A percentile compares a stretch with the other conserved stretches of the same genome.
Evolutionary conservation across 495 filamentous ascomycete species (phyloP).

Genomic region (Aspergillus indologenus): DNA sequence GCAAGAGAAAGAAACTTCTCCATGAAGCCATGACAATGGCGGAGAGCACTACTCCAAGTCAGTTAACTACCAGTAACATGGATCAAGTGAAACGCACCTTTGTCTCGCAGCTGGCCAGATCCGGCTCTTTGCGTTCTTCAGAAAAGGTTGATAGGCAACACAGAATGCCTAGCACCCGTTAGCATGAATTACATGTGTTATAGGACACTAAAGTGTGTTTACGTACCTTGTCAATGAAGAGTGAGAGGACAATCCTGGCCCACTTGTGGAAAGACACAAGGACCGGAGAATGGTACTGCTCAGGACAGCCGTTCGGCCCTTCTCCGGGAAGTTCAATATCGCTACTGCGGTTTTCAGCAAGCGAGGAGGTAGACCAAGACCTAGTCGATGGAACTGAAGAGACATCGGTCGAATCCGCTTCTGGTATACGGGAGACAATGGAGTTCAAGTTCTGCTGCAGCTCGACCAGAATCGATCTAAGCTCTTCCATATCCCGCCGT

Average conservation of each 20-base stretch:
- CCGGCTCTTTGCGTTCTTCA: conserved; percentile 54
- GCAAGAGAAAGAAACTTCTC: conserved; percentile 53
- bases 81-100: conserved; percentile 30
- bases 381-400: conserved; percentile 20
- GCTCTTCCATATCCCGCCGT: conserved; percentile 44
- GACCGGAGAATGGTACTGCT: conserved; percentile 46
- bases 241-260: conserved; percentile 42
- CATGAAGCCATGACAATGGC: conserved; percentile 54
- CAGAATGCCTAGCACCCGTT: conserved; percentile 41
- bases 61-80: conserved; percentile 3
- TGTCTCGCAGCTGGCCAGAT: conserved; percentile 53
- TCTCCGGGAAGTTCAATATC: conserved; percentile 39
- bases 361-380: conserved; percentile 33
- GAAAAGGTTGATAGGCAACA: conserved; percentile 54
- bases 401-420: conserved; percentile 12
- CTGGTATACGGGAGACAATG: conserved; percentile 42
- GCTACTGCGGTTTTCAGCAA: conserved; percentile 22
- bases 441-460: conserved; percentile 46
- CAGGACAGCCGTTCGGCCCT: conserved; percentile 34
- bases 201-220: neutral
- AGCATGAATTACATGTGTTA: neutral
- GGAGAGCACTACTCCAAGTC: conserved; percentile 43
- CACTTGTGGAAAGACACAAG: conserved; percentile 48
- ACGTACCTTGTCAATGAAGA: conserved; percentile 46
- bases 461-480: conserved; percentile 42